Conservation (phyloP, 2,329 filamentous ascomycete genomes). For the Fusarium concolor region DNA sequence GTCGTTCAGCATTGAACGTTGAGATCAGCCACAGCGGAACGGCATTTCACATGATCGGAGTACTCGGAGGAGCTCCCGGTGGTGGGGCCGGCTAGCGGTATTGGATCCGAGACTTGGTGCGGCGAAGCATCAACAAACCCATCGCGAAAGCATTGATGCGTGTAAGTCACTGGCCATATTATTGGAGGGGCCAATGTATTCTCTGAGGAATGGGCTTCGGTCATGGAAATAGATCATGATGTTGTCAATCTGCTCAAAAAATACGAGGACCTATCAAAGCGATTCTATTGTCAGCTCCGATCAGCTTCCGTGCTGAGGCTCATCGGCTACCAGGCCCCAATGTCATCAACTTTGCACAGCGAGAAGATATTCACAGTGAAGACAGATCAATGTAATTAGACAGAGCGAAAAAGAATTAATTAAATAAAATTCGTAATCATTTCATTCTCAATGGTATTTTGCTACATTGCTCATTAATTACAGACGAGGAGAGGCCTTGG, state of each 20-base stretch:
- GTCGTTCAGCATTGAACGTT: too few relatives aligned
- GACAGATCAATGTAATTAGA: too few relatives aligned
- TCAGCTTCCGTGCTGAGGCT: neutral
- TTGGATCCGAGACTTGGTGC: neutral
- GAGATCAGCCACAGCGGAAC: neutral
- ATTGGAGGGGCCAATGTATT: too few relatives aligned
- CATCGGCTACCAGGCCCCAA: neutral
- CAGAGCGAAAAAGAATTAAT: too few relatives aligned
- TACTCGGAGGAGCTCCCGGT: neutral
- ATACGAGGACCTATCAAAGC: neutral
- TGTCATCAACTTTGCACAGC: neutral
- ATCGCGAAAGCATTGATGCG: neutral
- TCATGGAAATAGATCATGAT: neutral
- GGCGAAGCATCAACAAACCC: neutral
- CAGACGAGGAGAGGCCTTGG: constrained; percentile 34
- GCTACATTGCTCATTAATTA: constrained; percentile 42
- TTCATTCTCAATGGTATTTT: constrained; percentile 42
- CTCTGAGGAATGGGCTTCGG: accelerated
- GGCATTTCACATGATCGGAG: constrained; percentile 18
- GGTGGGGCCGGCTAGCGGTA: constrained; percentile 1
- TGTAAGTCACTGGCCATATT: too few relatives aligned
- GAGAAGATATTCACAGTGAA: too few relatives aligned
- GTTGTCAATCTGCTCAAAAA: neutral
- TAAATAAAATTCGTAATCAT: constrained; percentile 22
- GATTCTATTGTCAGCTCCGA: neutral